Evolutionary conservation across 1,139 yeast genomes (phyloP), one percentile per base, ranked within the genome.

Genomic region (Taphrina pruni): DNA sequence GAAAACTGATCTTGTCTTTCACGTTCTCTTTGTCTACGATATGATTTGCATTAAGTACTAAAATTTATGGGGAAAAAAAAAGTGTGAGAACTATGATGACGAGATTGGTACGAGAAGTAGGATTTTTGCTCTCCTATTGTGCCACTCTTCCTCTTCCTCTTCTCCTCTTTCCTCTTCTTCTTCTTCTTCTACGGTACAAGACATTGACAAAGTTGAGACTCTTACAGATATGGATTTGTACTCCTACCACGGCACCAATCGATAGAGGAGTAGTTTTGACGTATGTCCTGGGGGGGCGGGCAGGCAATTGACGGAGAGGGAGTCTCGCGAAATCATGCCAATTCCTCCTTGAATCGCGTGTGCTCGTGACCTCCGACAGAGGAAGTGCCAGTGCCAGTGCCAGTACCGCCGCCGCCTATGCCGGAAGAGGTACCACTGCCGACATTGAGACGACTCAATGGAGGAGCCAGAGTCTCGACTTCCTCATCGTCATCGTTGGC

Each of bases 301-400:
- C 4, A 26, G 32, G 4, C n/a, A n/a, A n/a, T n/a, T n/a, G n/a
- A n/a, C n/a, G n/a, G n/a, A n/a, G n/a, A n/a, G n/a, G n/a, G n/a
- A n/a, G n/a, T n/a, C n/a, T n/a, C n/a, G n/a, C 43, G 2, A 5
- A 39, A 6, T 64, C 43, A 64, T 20, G 67, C 67, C 14, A 64
- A 38, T 38, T 64, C 67, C 55, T 64, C 67, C 56, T 55, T 64
- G 67, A 64, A 64, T 39, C 60, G 26, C 35, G 67, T 64, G 46
- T 64, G 60, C 39, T 52, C 58, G 41, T 61, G 67, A 5, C 55
- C 46, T 4, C 26, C 26, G 26, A 26, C 26, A 26, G 26, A 26
- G 26, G 26, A 26, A 26, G 3, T 26, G 26, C 26, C 26, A 26
- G 26, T 26, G 3, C 3, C 26, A n/a, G n/a, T n/a, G n/a, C n/a